phyloP scores from a whole-genome alignment of 805 yeast species.

The Saturnispora gosingensis region DNA sequence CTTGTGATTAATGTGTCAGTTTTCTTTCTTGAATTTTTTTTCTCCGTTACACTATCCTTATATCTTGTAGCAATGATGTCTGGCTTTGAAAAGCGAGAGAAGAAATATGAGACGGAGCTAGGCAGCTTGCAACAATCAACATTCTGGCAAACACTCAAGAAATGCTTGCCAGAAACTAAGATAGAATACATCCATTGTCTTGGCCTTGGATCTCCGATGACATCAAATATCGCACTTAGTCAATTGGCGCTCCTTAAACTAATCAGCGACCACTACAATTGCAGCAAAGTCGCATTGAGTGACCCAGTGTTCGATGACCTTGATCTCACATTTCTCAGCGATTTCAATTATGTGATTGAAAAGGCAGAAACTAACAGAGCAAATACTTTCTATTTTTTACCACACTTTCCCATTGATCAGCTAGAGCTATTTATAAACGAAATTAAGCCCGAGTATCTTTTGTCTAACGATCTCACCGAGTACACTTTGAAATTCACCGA shows the following conservation, averaged over 20 bases:
- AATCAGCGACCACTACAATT: slow-evolving; percentile 11
- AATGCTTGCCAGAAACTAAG: neutral
- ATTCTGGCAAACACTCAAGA: neutral
- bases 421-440: slow-evolving; percentile 20
- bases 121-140: neutral
- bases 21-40: neutral
- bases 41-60: neutral
- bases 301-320: slow-evolving; percentile 25
- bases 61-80: neutral
- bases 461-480: slow-evolving; percentile 25
- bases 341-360: slow-evolving; percentile 16
- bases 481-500: slow-evolving; percentile 23
- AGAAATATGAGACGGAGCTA: neutral
- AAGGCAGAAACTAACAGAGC: neutral
- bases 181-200: slow-evolving; percentile 17
- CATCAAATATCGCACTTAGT: slow-evolving; percentile 19
- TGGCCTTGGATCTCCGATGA: slow-evolving; percentile 23
- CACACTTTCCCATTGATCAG: slow-evolving; percentile 27
- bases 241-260: slow-evolving; percentile 22
- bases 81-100: neutral
- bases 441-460: slow-evolving; percentile 19
- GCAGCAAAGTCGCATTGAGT: slow-evolving; percentile 14
- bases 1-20: neutral
- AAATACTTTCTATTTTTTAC: slow-evolving; percentile 23
- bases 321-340: slow-evolving; percentile 17